A percentile compares a stretch with the other conserved stretches of the same genome.
Evolutionary conservation across 2,329 filamentous ascomycete species (phyloP).

Genomic region (Pyrenochaeta sp.): DNA sequence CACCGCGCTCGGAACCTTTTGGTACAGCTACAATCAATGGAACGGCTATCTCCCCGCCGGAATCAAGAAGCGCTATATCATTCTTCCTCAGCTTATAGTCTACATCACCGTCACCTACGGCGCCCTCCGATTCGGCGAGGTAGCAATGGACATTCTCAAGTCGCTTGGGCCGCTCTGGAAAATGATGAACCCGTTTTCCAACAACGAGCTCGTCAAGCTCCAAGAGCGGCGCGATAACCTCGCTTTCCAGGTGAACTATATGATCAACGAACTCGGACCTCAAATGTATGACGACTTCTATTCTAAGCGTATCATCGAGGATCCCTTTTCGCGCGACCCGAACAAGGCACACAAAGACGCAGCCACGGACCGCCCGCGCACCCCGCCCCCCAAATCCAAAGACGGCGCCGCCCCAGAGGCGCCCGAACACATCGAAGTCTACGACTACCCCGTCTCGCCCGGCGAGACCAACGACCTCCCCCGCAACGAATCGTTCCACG

Average conservation of each 20-base stretch:
- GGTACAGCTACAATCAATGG: conserved; percentile 68
- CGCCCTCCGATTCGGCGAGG: conserved; percentile 91
- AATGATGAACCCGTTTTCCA: conserved; percentile 82
- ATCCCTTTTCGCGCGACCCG: conserved; percentile 36
- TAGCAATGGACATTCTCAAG: conserved; percentile 99
- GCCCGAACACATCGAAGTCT: conserved; percentile 27
- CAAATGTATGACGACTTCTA: conserved; percentile 93
- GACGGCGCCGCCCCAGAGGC: conserved; percentile 22
- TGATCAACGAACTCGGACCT: conserved; percentile 94
- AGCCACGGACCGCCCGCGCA: too few relatives aligned
- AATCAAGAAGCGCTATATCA: conserved; percentile 70
- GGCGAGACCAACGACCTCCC: conserved; percentile 55
- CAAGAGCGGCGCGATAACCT: conserved; percentile 75
- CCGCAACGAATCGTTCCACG: conserved; percentile 91
- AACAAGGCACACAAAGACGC: conserved; percentile 13
- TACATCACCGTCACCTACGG: conserved; percentile 92
- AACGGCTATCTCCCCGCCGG: conserved; percentile 82
- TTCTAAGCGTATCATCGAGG: conserved; percentile 48
- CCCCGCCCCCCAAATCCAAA: conserved; percentile 30
- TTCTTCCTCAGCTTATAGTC: conserved; percentile 76
- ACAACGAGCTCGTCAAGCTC: conserved; percentile 82
- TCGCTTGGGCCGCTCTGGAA: conserved; percentile 87
- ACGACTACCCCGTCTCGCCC: conserved; percentile 37
- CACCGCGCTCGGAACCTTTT: conserved; percentile 39
- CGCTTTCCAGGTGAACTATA: conserved; percentile 81